Conservation (phyloP, 495 filamentous ascomycete genomes). For the Penicillium bovifimosum region DNA sequence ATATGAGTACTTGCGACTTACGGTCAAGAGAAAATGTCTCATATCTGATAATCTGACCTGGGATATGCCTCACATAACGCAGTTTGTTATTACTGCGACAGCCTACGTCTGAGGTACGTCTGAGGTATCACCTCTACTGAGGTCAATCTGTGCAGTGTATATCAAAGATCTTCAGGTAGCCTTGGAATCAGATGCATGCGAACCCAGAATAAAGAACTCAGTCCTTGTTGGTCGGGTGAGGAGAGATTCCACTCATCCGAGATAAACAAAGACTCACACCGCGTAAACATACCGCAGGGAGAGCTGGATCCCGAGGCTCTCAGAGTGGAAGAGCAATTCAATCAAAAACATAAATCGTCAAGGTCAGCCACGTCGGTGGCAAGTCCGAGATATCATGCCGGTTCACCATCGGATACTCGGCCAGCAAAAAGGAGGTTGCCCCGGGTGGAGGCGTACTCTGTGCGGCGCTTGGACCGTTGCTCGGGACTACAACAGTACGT, state of each 20-base stretch:
- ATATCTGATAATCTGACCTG: constrained; percentile 6
- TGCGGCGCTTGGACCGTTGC: constrained; percentile 25
- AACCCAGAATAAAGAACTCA: neutral
- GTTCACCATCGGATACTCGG: constrained; percentile 21
- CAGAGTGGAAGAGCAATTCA: too few relatives aligned
- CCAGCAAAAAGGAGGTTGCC: constrained; percentile 25
- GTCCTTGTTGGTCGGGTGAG: neutral
- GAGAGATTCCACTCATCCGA: neutral
- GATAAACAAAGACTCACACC: neutral
- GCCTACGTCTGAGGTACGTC: neutral
- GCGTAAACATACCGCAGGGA: neutral
- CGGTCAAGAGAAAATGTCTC: constrained; percentile 20
- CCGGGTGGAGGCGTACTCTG: constrained; percentile 20
- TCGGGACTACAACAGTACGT: constrained; percentile 13
- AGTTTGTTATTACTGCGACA: neutral
- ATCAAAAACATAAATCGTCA: too few relatives aligned
- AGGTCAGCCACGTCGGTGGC: constrained; percentile 9
- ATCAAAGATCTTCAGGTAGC: neutral
- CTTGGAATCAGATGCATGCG: neutral
- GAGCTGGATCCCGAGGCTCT: neutral
- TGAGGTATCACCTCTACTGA: neutral
- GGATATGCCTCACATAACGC: neutral
- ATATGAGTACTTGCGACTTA: constrained; percentile 20
- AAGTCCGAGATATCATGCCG: constrained; percentile 1
- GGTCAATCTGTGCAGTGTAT: neutral